Evolutionary conservation across 441 rosid species (phyloP).

Genomic region (Manihot esculenta): DNA sequence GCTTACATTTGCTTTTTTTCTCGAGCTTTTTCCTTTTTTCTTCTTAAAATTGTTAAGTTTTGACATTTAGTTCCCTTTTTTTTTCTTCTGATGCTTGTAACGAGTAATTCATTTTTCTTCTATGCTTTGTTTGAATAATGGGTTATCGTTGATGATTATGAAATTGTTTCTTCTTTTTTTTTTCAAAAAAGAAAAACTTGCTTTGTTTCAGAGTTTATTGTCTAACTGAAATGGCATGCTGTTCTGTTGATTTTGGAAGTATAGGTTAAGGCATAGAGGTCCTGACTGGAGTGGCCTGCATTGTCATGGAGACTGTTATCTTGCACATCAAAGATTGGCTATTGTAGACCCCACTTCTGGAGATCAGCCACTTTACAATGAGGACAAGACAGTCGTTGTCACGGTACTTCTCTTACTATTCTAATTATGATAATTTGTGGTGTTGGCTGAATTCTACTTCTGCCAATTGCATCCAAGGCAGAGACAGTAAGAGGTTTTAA

Average conservation of each 20-base stretch:
- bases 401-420: conserved; percentile 50
- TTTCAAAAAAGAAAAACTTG: too few relatives aligned
- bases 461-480: background rate
- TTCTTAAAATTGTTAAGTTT: background rate
- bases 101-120: too few relatives aligned
- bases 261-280: conserved; percentile 87
- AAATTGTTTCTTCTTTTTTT: too few relatives aligned
- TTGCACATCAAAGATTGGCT: conserved; percentile 95
- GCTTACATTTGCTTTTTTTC: too few relatives aligned
- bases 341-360: conserved; percentile 95
- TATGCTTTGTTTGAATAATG: background rate
- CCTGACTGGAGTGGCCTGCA: conserved; percentile 99
- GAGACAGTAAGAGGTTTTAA: background rate
- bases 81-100: background rate
- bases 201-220: background rate
- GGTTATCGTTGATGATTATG: background rate
- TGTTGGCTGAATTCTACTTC: background rate
- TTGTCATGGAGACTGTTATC: conserved; percentile 71
- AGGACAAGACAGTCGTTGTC: conserved; percentile 83
- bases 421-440: background rate
- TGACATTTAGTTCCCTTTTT: background rate
- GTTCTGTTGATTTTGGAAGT: conserved; percentile 19
- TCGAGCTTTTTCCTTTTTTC: background rate
- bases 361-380: conserved; percentile 95
- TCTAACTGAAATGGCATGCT: background rate